Evolutionary conservation across 1,139 yeast genomes (phyloP).

Genomic region (Magnusiomyces tetraspermus): DNA sequence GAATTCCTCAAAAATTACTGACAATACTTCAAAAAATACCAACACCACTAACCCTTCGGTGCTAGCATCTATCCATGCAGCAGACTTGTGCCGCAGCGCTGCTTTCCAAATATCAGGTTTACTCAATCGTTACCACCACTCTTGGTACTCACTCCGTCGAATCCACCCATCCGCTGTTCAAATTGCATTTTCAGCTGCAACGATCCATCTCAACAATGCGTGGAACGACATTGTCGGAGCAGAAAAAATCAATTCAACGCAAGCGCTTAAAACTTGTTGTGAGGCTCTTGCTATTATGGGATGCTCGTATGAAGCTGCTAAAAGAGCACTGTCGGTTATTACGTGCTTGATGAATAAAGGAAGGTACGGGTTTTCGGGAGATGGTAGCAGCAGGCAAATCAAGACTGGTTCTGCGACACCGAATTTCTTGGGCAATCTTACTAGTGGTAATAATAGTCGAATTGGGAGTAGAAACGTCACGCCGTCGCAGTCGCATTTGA

Average conservation of each 20-base stretch:
- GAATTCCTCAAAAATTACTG: neutral
- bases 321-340: slow-evolving; percentile 7
- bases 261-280: slow-evolving; percentile 14
- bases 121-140: slow-evolving; percentile 11
- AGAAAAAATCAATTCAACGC: slow-evolving; percentile 9
- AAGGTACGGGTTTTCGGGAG: slow-evolving; percentile 1
- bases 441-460: no score
- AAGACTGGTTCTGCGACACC: no score
- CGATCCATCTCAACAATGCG: slow-evolving; percentile 14
- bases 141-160: slow-evolving; percentile 19
- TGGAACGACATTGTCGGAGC: slow-evolving; percentile 12
- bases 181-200: slow-evolving; percentile 23
- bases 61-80: slow-evolving; percentile 13
- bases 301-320: slow-evolving; percentile 9
- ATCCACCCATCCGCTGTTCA: slow-evolving; percentile 21
- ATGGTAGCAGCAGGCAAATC: neutral
- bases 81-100: slow-evolving; percentile 13
- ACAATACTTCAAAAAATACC: neutral
- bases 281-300: slow-evolving; percentile 10
- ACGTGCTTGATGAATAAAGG: slow-evolving; percentile 5
- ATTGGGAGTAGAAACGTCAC: no score
- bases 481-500: no score
- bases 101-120: slow-evolving; percentile 14
- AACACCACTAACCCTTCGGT: neutral
- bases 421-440: no score